Conservation (phyloP, 2,329 filamentous ascomycete genomes). For the Microthyrium microscopicum region DNA sequence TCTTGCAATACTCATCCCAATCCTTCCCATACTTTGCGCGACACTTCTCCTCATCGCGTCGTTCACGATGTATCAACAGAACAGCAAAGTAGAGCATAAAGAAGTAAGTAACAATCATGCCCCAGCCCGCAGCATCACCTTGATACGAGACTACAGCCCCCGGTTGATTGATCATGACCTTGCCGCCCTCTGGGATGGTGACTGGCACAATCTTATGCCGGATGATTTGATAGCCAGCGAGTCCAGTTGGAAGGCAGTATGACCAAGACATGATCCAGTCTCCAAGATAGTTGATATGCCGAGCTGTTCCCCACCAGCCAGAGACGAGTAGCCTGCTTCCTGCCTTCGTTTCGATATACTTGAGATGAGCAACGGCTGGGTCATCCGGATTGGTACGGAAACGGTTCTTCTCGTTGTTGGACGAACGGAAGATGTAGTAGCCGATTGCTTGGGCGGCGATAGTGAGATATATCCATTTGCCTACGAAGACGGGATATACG, state of each 20-base stretch:
- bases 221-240: conserved; percentile 49
- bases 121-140: conserved; percentile 63
- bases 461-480: conserved; percentile 43
- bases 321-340: conserved; percentile 69
- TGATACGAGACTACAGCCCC: conserved; percentile 47
- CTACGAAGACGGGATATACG: conserved; percentile 65
- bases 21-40: conserved; percentile 79
- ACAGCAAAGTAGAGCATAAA: conserved; percentile 86
- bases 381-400: conserved; percentile 81
- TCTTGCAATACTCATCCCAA: conserved; percentile 75
- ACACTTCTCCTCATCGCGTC: conserved; percentile 83
- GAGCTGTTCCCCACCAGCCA: conserved; percentile 84
- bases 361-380: conserved; percentile 59
- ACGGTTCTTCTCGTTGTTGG: conserved; percentile 87
- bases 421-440: conserved; percentile 85
- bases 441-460: conserved; percentile 51
- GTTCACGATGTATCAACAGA: conserved; percentile 70
- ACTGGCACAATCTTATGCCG: conserved; percentile 16
- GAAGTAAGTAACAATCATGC: conserved; percentile 82
- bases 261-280: conserved; percentile 93
- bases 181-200: too few relatives aligned
- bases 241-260: conserved; percentile 70
- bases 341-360: conserved; percentile 68
- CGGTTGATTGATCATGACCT: too few relatives aligned
- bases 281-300: conserved; percentile 91